Percentiles rank a stretch among this genome's conserved stretches.
phyloP scores from a whole-genome alignment of 2,329 filamentous ascomycete genomes.

The Stachybotrys chartarum region DNA sequence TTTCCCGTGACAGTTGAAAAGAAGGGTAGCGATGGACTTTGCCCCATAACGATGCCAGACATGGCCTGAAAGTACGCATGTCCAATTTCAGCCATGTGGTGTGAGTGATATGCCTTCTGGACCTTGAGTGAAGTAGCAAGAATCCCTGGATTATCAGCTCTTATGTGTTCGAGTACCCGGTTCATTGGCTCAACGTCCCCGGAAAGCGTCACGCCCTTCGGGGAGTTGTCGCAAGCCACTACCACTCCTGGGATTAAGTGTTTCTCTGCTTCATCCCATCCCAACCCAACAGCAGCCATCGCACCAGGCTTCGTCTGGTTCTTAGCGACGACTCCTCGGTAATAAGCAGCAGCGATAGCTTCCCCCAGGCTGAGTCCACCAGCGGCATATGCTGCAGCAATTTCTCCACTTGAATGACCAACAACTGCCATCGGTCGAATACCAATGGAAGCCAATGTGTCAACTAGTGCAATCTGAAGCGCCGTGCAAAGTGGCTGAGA shows the following conservation, averaged over 20 bases:
- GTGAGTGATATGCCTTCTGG: constrained; percentile 34
- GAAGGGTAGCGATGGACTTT: neutral
- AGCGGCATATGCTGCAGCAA: constrained; percentile 35
- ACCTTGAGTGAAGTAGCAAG: constrained; percentile 26
- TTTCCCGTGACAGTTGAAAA: neutral
- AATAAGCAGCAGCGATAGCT: constrained; percentile 30
- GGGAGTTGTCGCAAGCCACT: constrained; percentile 31
- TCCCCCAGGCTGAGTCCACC: constrained; percentile 24
- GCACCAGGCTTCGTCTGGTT: constrained; percentile 10
- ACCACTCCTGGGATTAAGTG: constrained; percentile 16
- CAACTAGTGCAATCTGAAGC: constrained; percentile 33
- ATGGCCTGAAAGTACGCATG: constrained; percentile 12
- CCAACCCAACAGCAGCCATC: constrained; percentile 33
- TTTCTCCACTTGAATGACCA: constrained; percentile 37
- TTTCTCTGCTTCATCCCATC: constrained; percentile 16
- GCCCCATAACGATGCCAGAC: neutral
- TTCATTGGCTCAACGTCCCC: constrained; percentile 20
- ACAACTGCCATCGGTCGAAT: constrained; percentile 25
- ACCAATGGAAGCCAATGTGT: constrained; percentile 23
- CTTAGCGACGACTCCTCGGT: constrained; percentile 23
- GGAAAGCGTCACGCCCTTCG: constrained; percentile 26
- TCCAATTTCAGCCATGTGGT: constrained; percentile 22
- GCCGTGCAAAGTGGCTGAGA: constrained; percentile 35
- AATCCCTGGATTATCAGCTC: constrained; percentile 17
- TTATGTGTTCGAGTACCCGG: constrained; percentile 17